A percentile compares a stretch with the other conserved stretches of the same genome.
Evolutionary conservation across 2,329 filamentous ascomycete genomes (phyloP).

Genomic region (Metarhizium sp.): DNA sequence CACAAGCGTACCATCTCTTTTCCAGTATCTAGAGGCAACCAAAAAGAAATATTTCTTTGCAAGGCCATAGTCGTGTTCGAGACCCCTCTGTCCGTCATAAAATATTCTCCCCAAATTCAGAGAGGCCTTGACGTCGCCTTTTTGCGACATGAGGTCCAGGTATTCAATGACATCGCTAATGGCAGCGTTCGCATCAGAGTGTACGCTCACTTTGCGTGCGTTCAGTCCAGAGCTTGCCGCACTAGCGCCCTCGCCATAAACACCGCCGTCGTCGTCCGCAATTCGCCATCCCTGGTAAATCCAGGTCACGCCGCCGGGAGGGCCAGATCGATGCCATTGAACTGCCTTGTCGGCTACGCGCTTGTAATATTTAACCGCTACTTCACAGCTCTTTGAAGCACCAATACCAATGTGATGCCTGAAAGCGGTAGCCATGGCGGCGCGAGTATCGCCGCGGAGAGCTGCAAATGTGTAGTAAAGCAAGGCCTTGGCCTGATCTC

Average conservation of each 20-base stretch:
- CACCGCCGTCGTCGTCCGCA: constrained; percentile 81
- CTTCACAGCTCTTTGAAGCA: constrained; percentile 75
- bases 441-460: constrained; percentile 68
- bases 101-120: constrained; percentile 79
- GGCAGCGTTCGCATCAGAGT: constrained; percentile 74
- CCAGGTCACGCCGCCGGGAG: constrained; percentile 76
- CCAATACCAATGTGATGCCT: constrained; percentile 80
- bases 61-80: constrained; percentile 62
- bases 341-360: constrained; percentile 89
- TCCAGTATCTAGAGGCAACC: constrained; percentile 76
- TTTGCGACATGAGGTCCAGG: constrained; percentile 78
- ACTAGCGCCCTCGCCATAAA: constrained; percentile 93
- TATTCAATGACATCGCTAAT: constrained; percentile 94
- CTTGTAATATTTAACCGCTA: constrained; percentile 82
- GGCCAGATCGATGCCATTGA: constrained; percentile 76
- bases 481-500: constrained; percentile 83
- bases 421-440: constrained; percentile 90
- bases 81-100: constrained; percentile 73
- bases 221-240: constrained; percentile 79
- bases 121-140: constrained; percentile 80
- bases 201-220: constrained; percentile 61
- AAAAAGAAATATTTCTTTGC: constrained; percentile 75
- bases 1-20: constrained; percentile 61
- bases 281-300: constrained; percentile 72
- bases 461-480: constrained; percentile 94